Evolutionary conservation across 179 eudicot species (phyloP).

Genomic region (Patellifolia procumbens): DNA sequence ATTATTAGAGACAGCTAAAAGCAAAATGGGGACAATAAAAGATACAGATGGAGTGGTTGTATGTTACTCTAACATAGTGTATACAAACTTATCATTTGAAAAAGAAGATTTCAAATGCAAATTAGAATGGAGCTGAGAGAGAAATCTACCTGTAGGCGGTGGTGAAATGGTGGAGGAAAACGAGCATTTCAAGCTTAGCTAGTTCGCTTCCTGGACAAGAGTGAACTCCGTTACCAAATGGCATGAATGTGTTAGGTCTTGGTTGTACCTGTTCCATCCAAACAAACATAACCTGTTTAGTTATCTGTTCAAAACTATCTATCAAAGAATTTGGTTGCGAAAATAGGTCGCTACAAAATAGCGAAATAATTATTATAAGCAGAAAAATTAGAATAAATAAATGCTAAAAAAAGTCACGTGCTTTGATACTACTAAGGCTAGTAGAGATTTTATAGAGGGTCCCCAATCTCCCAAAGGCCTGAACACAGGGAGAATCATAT

Average conservation of each 20-base stretch:
- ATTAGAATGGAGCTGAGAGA: background rate
- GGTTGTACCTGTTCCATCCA: constrained; percentile 60
- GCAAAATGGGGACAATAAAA: too few species aligned
- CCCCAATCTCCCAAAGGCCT: background rate
- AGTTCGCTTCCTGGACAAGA: constrained; percentile 92
- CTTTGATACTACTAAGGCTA: constrained; percentile 22
- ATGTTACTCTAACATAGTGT: too few species aligned
- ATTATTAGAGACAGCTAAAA: too few species aligned
- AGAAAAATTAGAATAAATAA: background rate
- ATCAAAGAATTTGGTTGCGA: too few species aligned
- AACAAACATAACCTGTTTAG: background rate
- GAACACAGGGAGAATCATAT: constrained; percentile 12
- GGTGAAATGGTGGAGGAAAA: constrained; percentile 76
- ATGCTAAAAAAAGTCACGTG: constrained; percentile 32
- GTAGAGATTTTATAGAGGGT: constrained; percentile 20
- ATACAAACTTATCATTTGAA: too few species aligned
- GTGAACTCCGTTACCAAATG: constrained; percentile 83
- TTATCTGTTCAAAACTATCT: too few species aligned
- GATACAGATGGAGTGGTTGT: too few species aligned
- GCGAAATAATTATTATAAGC: too few species aligned
- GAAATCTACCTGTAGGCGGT: constrained; percentile 55
- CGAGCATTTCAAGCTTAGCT: constrained; percentile 84
- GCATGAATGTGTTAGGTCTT: constrained; percentile 79
- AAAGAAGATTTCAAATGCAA: background rate
- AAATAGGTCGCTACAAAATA: too few species aligned